phyloP scores from a whole-genome alignment of 2,329 filamentous ascomycete species.

The Fusarium acutatum region DNA sequence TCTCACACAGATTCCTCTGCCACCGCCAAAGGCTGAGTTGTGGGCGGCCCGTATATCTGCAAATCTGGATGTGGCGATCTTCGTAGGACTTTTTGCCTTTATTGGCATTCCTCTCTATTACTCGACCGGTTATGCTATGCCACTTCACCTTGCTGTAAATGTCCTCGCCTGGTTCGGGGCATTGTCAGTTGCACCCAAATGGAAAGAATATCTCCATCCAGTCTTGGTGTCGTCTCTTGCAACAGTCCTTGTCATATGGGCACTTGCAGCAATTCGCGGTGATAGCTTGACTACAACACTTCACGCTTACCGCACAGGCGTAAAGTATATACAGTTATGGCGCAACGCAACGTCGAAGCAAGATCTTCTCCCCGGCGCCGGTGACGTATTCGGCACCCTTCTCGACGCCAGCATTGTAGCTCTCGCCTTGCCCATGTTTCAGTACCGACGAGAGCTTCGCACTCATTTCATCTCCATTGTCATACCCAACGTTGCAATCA shows the following conservation, averaged over 20 bases:
- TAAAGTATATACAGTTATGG: conserved; percentile 63
- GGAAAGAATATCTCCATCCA: conserved; percentile 64
- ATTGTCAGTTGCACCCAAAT: conserved; percentile 56
- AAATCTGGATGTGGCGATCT: conserved; percentile 58
- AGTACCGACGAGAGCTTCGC: conserved; percentile 64
- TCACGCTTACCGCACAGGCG: conserved; percentile 59
- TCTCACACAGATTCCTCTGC: conserved; percentile 51
- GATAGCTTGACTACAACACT: conserved; percentile 53
- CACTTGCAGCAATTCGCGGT: conserved; percentile 57
- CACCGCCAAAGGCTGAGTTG: conserved; percentile 55
- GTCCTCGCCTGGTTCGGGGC: conserved; percentile 62
- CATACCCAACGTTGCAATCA: conserved; percentile 60
- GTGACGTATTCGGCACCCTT: conserved; percentile 62
- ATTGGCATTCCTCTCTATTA: conserved; percentile 66
- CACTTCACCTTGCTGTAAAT: conserved; percentile 56
- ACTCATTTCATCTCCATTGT: conserved; percentile 63
- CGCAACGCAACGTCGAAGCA: conserved; percentile 39
- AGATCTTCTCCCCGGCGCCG: conserved; percentile 58
- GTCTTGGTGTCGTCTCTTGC: conserved; percentile 64
- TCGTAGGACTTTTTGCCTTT: conserved; percentile 55
- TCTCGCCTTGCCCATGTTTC: conserved; percentile 68
- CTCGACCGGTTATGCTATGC: conserved; percentile 60
- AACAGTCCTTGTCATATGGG: conserved; percentile 62
- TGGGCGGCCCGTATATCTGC: conserved; percentile 59
- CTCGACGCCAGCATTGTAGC: conserved; percentile 68